These are phyloP conservation scores for Triticum timopheevii DNA, from an alignment of 176 grass and related monocot species.

Conservation along the genomic window DNA sequence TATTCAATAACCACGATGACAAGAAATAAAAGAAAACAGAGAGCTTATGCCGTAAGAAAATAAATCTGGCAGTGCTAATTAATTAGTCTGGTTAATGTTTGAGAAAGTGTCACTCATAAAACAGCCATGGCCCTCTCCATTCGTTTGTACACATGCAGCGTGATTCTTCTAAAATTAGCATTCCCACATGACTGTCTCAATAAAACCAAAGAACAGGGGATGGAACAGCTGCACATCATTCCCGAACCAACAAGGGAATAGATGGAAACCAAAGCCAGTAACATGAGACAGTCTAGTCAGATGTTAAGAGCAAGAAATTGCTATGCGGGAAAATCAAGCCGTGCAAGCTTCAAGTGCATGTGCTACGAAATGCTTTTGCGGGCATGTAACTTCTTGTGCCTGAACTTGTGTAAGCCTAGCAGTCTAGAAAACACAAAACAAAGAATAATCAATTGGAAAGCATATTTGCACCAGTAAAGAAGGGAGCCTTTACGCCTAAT, in stretches of 20 bases:
- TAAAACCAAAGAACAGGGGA: neutral
- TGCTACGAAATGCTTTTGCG: neutral
- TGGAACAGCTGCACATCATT: neutral
- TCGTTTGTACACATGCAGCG: neutral
- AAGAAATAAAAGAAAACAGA: slow-evolving; percentile 24
- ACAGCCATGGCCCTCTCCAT: neutral
- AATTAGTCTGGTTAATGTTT: neutral
- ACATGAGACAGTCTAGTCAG: slow-evolving; percentile 2
- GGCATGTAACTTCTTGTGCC: neutral
- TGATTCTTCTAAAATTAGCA: neutral
- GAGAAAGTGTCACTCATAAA: neutral
- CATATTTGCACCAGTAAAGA: neutral
- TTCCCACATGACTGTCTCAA: neutral
- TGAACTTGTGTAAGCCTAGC: neutral
- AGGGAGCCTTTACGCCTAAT: neutral
- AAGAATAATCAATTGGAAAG: neutral
- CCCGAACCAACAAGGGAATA: neutral
- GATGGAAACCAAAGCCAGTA: neutral
- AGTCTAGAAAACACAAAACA: neutral
- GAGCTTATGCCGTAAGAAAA: slow-evolving; percentile 23
- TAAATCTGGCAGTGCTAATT: neutral
- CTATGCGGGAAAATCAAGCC: neutral
- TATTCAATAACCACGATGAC: slow-evolving; percentile 8
- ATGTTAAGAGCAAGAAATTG: slow-evolving; percentile 14
- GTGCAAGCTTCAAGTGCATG: neutral